Base-by-base conservation (phyloP, 2,329 filamentous ascomycete genomes). In the Orbilia blumenaviensis region DNA sequence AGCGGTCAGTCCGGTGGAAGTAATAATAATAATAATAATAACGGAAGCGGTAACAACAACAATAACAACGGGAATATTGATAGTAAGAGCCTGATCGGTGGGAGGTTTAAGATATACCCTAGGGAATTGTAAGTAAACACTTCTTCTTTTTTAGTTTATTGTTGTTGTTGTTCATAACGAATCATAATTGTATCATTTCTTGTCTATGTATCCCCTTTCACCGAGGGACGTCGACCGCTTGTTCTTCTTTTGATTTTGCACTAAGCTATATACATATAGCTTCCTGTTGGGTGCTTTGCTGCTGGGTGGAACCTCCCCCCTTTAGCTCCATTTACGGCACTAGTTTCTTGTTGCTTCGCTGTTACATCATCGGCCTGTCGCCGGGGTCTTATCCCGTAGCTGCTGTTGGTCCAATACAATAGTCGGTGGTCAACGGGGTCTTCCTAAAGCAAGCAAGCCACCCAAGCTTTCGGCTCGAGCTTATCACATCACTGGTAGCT, bases 351-450 rank as follows among this genome's bases (percentile, higher is more conserved):
- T 44, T 44, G 64, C 56, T 68, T 50, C 58, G 61, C 63, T 75
- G 71, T 75, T 75, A 75, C 71, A 75, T 75, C 71, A 75, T 75
- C 69, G 67, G 60, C 46, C 27, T 61, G 23, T 60, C 46, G 36
- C 61, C 68, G 68, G 52, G 68, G 42, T 36, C 1, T 50, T n/a
- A 25, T 48, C 44, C 44, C 44, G 14, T 48, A 25, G 44, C 44
- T 16, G 46, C 46, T 27, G 25, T 52, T 52, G 25, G n/a, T n/a
- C n/a, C n/a, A n/a, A n/a, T n/a, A n/a, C n/a, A n/a, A n/a, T n/a
- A n/a, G n/a, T n/a, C n/a, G n/a, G n/a, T n/a, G n/a, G n/a, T n/a
- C n/a, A 34, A n/a, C n/a, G 8, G 44, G 44, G 14, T 27, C 18
- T 9, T 12, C 46, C 21, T 16, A 29, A 50, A 41, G 36, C 4